phyloP scores from a whole-genome alignment of 148 eudicot genomes.

The Chenopodium quinoa region DNA sequence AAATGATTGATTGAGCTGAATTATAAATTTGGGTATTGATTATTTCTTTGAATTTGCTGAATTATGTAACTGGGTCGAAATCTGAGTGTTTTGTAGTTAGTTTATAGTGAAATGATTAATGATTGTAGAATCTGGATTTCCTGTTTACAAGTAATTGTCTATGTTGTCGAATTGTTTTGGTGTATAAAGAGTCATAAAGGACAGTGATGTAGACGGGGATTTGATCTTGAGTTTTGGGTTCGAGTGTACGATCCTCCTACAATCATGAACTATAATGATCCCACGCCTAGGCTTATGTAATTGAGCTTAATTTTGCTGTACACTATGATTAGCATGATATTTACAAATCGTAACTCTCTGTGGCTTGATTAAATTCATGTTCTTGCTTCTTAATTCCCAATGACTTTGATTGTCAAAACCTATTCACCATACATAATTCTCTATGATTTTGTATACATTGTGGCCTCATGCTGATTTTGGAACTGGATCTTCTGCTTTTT shows the following conservation, averaged over 20 bases:
- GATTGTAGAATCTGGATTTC: not conserved
- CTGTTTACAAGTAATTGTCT: not conserved
- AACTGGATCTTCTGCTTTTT: not conserved
- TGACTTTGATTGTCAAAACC: not conserved
- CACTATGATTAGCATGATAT: not conserved
- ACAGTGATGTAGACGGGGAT: too few species aligned
- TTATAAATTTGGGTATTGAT: not conserved
- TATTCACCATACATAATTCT: not conserved
- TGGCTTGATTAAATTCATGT: not conserved
- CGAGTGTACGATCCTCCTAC: too few species aligned
- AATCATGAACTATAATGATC: not conserved
- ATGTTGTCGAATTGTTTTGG: too few species aligned
- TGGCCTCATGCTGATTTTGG: constrained; percentile 5
- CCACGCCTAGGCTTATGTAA: not conserved
- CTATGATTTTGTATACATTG: not conserved
- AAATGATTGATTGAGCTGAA: not conserved
- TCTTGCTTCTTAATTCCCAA: not conserved
- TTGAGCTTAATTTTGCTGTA: not conserved
- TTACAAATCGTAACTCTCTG: not conserved
- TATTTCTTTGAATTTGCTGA: not conserved
- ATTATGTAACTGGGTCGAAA: constrained; percentile 9
- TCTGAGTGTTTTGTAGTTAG: not conserved
- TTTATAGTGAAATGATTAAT: constrained; percentile 1
- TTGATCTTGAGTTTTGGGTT: too few species aligned
- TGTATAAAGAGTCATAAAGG: too few species aligned